A percentile compares a stretch with the other conserved stretches of the same genome.
Evolutionary conservation across 177 flowering plant genomes (phyloP).

Genomic region (Vitis hybrid): DNA sequence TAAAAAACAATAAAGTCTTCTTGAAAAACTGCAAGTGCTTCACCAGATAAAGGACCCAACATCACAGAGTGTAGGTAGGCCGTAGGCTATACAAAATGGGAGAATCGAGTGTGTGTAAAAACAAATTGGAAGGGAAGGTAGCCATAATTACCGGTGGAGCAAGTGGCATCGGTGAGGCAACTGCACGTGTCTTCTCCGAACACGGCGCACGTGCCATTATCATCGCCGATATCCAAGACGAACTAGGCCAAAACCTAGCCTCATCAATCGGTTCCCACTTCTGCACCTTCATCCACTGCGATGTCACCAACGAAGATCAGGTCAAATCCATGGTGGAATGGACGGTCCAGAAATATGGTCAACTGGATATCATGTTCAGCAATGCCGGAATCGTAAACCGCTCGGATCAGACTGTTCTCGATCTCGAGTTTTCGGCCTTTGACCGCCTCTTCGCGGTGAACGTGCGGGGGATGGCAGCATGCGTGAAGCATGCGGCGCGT

Average conservation of each 20-base stretch:
- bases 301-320: constrained; percentile 52
- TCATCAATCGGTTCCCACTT: constrained; percentile 28
- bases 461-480: constrained; percentile 47
- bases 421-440: constrained; percentile 27
- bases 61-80: too few species aligned
- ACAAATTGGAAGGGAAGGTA: constrained; percentile 22
- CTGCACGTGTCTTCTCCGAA: constrained; percentile 37
- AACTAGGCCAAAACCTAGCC: constrained; percentile 30
- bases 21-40: too few species aligned
- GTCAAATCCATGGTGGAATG: constrained; percentile 33
- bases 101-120: too few species aligned
- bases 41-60: too few species aligned
- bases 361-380: constrained; percentile 58
- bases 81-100: too few species aligned
- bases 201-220: constrained; percentile 40
- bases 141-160: constrained; percentile 64
- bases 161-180: constrained; percentile 46
- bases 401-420: constrained; percentile 26
- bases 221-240: constrained; percentile 60
- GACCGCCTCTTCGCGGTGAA: constrained; percentile 38
- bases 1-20: too few species aligned
- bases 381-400: constrained; percentile 42
- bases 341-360: constrained; percentile 33
- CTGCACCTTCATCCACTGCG: constrained; percentile 42
- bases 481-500: constrained; percentile 53